Evolutionary conservation across 768 basidiomycete genomes (phyloP).

Genomic region (Podaxis sp.): DNA sequence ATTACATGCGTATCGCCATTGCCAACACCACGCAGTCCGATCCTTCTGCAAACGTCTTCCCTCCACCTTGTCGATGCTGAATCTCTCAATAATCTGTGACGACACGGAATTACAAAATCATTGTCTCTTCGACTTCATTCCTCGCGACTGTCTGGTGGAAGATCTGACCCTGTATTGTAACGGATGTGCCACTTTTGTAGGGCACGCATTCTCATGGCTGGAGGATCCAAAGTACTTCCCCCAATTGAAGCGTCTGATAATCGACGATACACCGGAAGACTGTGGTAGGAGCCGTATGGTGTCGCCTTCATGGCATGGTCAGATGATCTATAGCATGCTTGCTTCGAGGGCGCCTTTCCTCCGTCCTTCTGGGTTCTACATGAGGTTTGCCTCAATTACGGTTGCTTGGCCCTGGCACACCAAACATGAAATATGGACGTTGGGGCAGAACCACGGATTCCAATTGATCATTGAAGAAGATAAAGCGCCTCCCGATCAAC

Average conservation of each 20-base stretch:
- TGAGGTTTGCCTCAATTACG: not conserved
- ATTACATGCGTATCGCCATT: not conserved
- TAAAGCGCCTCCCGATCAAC: not conserved
- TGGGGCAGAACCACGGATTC: not conserved
- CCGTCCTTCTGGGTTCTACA: not conserved
- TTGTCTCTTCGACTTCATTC: conserved; percentile 1
- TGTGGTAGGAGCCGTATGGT: not conserved
- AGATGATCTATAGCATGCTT: not conserved
- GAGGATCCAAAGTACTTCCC: conserved; percentile 4
- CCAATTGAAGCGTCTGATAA: not conserved
- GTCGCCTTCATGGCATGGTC: not conserved
- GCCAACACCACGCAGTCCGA: not conserved
- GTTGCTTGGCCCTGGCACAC: not conserved
- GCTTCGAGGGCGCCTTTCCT: not conserved
- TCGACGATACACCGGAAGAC: not conserved
- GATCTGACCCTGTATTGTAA: not conserved
- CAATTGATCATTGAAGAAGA: not conserved
- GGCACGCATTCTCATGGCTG: not conserved
- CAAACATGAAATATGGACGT: not conserved
- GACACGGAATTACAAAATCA: not conserved
- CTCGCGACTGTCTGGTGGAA: not conserved
- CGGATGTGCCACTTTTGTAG: not conserved
- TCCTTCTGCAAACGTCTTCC: conserved; percentile 1
- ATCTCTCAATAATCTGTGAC: not conserved
- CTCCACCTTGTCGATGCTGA: not conserved